Evolutionary conservation across 2,329 filamentous ascomycete species (phyloP).

Genomic region (Diaporthe citri): DNA sequence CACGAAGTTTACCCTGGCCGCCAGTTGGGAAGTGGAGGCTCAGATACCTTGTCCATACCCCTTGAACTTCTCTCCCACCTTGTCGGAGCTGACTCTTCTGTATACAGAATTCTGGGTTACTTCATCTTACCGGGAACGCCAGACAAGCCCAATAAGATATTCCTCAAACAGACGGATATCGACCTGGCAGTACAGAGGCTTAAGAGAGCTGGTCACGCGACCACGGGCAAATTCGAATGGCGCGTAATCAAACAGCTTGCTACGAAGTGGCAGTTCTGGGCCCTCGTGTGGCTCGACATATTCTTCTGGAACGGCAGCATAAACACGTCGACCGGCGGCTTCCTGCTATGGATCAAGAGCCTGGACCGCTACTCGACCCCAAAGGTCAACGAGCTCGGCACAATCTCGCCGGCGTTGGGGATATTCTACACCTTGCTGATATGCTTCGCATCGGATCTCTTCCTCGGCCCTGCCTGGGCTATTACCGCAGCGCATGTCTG

Average conservation of each 20-base stretch:
- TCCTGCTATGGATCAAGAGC: conserved; percentile 70
- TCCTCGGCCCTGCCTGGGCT: conserved; percentile 65
- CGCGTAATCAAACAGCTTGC: conserved; percentile 51
- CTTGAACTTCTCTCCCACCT: neutral
- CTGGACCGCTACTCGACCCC: conserved; percentile 60
- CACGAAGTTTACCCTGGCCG: neutral
- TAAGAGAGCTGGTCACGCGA: conserved; percentile 56
- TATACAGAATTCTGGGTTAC: conserved; percentile 56
- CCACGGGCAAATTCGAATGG: conserved; percentile 52
- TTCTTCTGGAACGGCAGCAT: conserved; percentile 70
- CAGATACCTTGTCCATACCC: neutral
- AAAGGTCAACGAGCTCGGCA: conserved; percentile 63
- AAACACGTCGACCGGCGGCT: conserved; percentile 61
- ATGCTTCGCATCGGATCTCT: conserved; percentile 67
- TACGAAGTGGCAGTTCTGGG: conserved; percentile 62
- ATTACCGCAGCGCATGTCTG: conserved; percentile 64
- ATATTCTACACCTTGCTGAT: conserved; percentile 68
- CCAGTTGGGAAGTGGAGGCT: neutral
- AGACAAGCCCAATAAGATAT: conserved; percentile 61
- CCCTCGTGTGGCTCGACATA: conserved; percentile 62
- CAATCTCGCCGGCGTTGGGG: conserved; percentile 65
- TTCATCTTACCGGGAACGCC: conserved; percentile 65
- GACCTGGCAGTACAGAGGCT: conserved; percentile 59
- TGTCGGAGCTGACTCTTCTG: neutral
- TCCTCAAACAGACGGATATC: conserved; percentile 62